These are phyloP conservation scores for Margaritispora aquatica DNA, from an alignment of 495 filamentous ascomycete genomes.

Conservation along the genomic window DNA sequence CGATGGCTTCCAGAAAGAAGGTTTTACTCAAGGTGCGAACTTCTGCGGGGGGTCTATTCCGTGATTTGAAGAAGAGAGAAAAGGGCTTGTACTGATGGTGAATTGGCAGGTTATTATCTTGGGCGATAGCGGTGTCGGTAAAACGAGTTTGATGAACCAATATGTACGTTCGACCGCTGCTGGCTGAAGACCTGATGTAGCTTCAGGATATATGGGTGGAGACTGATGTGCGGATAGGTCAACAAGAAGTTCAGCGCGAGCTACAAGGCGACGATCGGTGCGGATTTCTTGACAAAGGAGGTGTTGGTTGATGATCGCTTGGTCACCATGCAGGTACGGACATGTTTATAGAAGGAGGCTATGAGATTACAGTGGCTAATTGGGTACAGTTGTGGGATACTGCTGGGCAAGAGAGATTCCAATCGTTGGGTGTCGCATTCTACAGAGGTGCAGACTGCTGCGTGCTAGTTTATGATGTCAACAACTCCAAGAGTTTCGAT, in stretches of 20 bases:
- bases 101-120: slow-evolving; percentile 83
- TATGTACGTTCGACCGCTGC: slow-evolving; percentile 65
- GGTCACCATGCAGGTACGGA: slow-evolving; percentile 93
- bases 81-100: slow-evolving; percentile 2
- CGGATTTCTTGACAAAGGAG: slow-evolving; percentile 98
- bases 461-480: slow-evolving; percentile 97
- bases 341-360: no score
- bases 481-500: slow-evolving; percentile 98
- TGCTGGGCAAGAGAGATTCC: slow-evolving; percentile 94
- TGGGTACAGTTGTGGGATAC: slow-evolving; percentile 97
- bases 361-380: no score
- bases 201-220: background rate
- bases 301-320: slow-evolving; percentile 94
- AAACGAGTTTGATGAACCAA: slow-evolving; percentile 99
- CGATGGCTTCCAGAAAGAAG: slow-evolving; percentile 67
- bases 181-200: background rate
- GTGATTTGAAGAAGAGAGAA: background rate
- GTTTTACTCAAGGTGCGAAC: slow-evolving; percentile 82
- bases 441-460: slow-evolving; percentile 98
- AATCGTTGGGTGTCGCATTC: slow-evolving; percentile 95
- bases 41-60: background rate
- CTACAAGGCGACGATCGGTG: slow-evolving; percentile 99
- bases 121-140: slow-evolving; percentile 95
- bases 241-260: slow-evolving; percentile 99
- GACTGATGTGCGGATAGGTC: slow-evolving; percentile 53